Evolutionary conservation across 2,329 filamentous ascomycete genomes (phyloP).

Genomic region (Aspergillus ustus): DNA sequence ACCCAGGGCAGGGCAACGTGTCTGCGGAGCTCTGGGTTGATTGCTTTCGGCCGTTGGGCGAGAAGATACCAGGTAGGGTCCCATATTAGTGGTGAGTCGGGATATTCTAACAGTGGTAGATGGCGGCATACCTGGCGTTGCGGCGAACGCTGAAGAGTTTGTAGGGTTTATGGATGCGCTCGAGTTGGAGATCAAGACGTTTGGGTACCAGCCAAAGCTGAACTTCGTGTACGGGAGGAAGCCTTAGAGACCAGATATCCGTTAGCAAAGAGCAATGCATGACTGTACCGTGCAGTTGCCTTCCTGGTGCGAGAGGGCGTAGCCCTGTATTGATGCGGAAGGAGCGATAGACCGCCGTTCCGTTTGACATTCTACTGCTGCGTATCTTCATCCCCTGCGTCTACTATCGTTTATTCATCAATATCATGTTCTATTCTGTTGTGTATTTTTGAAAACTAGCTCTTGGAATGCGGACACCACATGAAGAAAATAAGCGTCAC

Average conservation of each 20-base stretch:
- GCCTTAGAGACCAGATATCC: not conserved
- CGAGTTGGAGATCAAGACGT: constrained; percentile 16
- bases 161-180: constrained; percentile 16
- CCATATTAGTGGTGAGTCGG: too few species aligned
- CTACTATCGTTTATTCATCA: too few species aligned
- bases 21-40: constrained; percentile 16
- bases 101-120: constrained; percentile 6
- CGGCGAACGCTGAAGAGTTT: constrained; percentile 16
- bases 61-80: constrained; percentile 20
- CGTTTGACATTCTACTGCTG: too few species aligned
- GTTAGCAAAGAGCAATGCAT: not conserved
- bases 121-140: constrained; percentile 20
- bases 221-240: constrained; percentile 14
- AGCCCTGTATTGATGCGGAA: not conserved
- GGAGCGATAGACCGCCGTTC: not conserved
- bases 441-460: too few species aligned
- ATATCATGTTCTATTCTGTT: not conserved
- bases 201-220: constrained; percentile 19
- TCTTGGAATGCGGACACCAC: not conserved
- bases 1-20: constrained; percentile 8
- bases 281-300: not conserved
- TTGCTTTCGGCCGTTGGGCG: constrained; percentile 17
- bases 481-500: not conserved
- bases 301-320: too few species aligned
- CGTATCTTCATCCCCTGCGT: too few species aligned